These are phyloP conservation scores for Triticum dicoccoides DNA, from an alignment of 176 grass and related monocot genomes.

Conservation along the genomic window DNA sequence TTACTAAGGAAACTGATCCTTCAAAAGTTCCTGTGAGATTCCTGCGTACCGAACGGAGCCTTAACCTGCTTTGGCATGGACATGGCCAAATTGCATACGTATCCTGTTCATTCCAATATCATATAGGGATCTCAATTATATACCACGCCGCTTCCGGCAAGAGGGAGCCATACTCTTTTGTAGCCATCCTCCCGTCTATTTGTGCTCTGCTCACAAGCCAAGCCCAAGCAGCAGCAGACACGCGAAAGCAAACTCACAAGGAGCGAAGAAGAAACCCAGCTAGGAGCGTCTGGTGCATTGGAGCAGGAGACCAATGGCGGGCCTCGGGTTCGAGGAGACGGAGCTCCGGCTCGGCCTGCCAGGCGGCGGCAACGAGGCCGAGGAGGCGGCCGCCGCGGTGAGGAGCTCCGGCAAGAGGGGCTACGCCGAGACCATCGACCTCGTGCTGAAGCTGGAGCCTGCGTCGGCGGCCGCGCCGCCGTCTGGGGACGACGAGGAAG, in stretches of 20 bases:
- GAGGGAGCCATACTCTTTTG: neutral
- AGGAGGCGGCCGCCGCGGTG: conserved; percentile 22
- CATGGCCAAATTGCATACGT: neutral
- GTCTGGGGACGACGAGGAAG: neutral
- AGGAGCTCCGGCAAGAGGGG: conserved; percentile 55
- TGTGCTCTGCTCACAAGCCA: neutral
- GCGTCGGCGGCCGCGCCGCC: neutral
- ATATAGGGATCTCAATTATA: neutral
- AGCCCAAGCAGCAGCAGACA: neutral
- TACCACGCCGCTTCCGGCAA: neutral
- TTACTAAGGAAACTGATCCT: too few species aligned
- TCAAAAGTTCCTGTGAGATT: too few species aligned
- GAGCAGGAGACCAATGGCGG: conserved; percentile 17
- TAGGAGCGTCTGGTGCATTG: neutral
- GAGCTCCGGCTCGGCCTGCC: conserved; percentile 75
- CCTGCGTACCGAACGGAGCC: too few species aligned
- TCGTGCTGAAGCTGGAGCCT: conserved; percentile 59
- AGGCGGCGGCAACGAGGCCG: neutral
- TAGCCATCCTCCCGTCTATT: neutral
- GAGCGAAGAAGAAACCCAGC: neutral
- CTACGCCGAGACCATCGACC: conserved; percentile 68
- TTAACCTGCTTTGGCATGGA: neutral
- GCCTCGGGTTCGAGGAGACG: conserved; percentile 56
- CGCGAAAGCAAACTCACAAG: neutral
- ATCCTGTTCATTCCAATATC: neutral